Evolutionary conservation across 225 moss, liverwort and hornwort genomes (phyloP).

Genomic region (Pseudisothecium myosuroides): DNA sequence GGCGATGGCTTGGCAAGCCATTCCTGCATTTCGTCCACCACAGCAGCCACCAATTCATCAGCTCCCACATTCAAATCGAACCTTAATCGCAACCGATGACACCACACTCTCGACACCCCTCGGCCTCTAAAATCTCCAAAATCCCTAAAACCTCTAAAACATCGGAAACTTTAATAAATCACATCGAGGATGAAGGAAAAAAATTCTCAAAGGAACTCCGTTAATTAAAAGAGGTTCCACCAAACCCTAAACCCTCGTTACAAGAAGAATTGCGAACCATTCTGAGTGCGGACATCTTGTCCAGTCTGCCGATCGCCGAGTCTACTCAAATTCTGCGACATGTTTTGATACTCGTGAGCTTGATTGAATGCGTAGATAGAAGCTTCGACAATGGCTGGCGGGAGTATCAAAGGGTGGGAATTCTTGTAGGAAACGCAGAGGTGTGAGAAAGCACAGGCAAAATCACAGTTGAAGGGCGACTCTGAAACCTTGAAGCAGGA

Average conservation of each 20-base stretch:
- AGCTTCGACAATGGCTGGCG: not conserved
- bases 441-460: not conserved
- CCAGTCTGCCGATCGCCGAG: constrained; percentile 80
- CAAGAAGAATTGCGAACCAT: constrained; percentile 22
- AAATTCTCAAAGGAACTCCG: not conserved
- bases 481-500: not conserved
- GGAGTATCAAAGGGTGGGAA: not conserved
- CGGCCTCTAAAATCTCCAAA: not conserved
- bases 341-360: not conserved
- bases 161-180: not conserved
- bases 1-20: constrained; percentile 82
- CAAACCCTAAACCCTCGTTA: not conserved
- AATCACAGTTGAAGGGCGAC: not conserved
- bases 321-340: constrained; percentile 70
- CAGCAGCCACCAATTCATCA: not conserved
- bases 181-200: not conserved
- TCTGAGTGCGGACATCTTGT: constrained; percentile 88
- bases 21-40: constrained; percentile 32
- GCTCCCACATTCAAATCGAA: not conserved
- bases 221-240: not conserved
- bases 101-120: not conserved
- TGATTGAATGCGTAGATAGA: not conserved
- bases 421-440: not conserved
- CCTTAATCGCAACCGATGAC: not conserved
- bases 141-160: not conserved